phyloP scores from a whole-genome alignment of 257 asterid species.

The Solanum tacnaense region DNA sequence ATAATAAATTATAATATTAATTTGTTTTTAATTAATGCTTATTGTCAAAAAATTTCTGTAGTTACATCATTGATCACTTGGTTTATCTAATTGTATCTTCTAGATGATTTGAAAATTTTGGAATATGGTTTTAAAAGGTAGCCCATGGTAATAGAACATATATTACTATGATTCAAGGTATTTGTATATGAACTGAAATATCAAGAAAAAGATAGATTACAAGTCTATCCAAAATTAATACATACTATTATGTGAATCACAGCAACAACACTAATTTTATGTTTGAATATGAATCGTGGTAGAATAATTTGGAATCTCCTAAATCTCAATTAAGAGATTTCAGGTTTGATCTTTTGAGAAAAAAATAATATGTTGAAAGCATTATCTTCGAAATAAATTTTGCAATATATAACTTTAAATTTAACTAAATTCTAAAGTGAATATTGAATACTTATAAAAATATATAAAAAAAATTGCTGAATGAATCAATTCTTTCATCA shows the following conservation, averaged over 20 bases:
- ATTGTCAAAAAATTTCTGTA: background rate
- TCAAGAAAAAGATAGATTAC: background rate
- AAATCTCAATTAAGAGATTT: background rate
- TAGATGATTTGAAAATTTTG: background rate
- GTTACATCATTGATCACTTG: background rate
- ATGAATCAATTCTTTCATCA: background rate
- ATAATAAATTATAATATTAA: background rate
- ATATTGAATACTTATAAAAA: background rate
- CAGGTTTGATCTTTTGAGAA: background rate
- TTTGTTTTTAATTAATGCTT: background rate
- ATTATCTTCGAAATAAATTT: rapidly evolving
- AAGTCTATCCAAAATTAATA: background rate
- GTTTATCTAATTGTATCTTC: background rate
- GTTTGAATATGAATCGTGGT: background rate
- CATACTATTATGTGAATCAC: background rate
- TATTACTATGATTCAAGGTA: background rate
- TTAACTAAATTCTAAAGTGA: background rate
- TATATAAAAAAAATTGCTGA: no score
- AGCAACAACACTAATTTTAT: background rate
- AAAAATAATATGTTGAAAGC: background rate
- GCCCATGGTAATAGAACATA: background rate
- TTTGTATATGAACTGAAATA: background rate
- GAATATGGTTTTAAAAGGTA: background rate
- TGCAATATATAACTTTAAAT: background rate
- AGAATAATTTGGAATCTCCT: background rate